These are phyloP conservation scores for Rhododendron williamsianum DNA, from an alignment of 148 eudicot species.

Conservation along the genomic window DNA sequence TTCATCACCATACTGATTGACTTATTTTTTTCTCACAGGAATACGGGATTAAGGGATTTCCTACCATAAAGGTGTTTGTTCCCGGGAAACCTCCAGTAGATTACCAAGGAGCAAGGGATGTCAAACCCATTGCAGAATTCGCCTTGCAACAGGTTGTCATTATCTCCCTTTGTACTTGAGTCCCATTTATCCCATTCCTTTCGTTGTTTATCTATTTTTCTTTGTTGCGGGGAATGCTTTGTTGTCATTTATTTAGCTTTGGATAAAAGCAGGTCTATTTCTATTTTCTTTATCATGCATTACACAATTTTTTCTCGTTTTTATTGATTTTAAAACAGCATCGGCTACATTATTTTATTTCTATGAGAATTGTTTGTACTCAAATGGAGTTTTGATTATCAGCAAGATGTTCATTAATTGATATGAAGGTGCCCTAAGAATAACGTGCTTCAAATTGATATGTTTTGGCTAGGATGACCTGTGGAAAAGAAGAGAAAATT, in stretches of 20 bases:
- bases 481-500: neutral
- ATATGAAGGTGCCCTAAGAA: neutral
- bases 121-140: conserved; percentile 73
- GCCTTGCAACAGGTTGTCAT: conserved; percentile 69
- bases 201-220: neutral
- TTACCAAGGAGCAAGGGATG: conserved; percentile 91
- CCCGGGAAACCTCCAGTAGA: conserved; percentile 85
- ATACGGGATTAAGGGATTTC: conserved; percentile 89
- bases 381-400: neutral
- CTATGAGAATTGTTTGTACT: neutral
- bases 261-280: neutral
- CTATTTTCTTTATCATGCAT: neutral
- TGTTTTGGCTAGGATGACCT: neutral
- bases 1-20: neutral
- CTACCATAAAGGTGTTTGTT: conserved; percentile 88
- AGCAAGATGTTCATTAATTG: neutral
- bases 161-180: neutral
- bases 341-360: neutral
- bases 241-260: neutral
- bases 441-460: neutral
- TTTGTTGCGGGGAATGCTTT: neutral
- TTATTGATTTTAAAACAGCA: neutral
- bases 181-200: neutral
- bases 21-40: conserved; percentile 43
- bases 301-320: neutral